A percentile compares a stretch with the other conserved stretches of the same genome.
phyloP scores from a whole-genome alignment of 2,329 filamentous ascomycete genomes.

The Colletotrichum liaoningense region DNA sequence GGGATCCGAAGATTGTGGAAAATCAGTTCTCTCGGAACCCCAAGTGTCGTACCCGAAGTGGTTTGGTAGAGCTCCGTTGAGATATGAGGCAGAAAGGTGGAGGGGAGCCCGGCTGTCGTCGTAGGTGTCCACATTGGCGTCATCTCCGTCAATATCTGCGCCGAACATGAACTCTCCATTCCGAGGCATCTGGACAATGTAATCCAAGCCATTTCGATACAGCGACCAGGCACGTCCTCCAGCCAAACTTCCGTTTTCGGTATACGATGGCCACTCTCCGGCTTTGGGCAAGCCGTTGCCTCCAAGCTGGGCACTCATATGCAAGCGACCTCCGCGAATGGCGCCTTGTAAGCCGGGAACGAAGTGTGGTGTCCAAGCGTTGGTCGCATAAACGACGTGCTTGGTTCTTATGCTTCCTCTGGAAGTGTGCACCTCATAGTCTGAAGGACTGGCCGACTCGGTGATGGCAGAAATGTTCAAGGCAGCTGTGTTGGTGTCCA shows the following conservation, averaged over 20 bases:
- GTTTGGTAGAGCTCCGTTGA: constrained; percentile 1
- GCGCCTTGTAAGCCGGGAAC: not conserved
- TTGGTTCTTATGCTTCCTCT: not conserved
- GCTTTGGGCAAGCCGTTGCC: not conserved
- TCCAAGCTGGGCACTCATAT: not conserved
- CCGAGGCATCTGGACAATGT: no score
- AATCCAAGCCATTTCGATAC: no score
- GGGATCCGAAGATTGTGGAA: not conserved
- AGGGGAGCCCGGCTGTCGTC: not conserved
- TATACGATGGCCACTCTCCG: not conserved
- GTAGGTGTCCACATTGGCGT: no score
- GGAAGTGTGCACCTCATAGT: not conserved
- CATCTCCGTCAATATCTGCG: no score
- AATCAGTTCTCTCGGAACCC: not conserved
- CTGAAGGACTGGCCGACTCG: not conserved
- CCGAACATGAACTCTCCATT: no score
- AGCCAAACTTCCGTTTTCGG: no score
- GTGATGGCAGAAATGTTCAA: not conserved
- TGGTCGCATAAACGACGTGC: not conserved
- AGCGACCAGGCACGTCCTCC: no score
- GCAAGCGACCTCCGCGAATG: not conserved
- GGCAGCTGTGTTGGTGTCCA: not conserved
- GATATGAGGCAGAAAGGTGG: not conserved
- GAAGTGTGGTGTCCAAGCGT: not conserved
- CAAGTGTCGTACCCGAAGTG: not conserved